A percentile compares a stretch with the other conserved stretches of the same genome.
Conservation (phyloP, 495 filamentous ascomycete species). For the Evernia prunastri region DNA sequence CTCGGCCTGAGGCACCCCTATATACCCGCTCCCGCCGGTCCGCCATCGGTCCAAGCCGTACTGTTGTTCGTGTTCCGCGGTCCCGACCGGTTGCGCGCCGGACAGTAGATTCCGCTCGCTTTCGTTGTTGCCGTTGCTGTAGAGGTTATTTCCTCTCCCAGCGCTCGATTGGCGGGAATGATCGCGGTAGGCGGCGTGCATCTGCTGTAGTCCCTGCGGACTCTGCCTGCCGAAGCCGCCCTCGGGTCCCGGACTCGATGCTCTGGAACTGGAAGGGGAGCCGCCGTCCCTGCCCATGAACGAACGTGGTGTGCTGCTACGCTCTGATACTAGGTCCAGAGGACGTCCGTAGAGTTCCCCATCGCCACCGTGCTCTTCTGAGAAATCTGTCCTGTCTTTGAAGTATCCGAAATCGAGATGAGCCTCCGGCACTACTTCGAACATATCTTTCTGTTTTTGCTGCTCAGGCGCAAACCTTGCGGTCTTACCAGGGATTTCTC, state of each 20-base stretch:
- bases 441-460: constrained; percentile 32
- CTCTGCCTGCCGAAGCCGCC: background rate
- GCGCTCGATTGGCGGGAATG: constrained; percentile 10
- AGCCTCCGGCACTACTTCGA: constrained; percentile 83
- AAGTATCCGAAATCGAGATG: constrained; percentile 91
- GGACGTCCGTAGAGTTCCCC: constrained; percentile 59
- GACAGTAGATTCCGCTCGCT: constrained; percentile 41
- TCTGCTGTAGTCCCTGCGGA: constrained; percentile 13
- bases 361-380: constrained; percentile 75
- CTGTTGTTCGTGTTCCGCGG: constrained; percentile 23
- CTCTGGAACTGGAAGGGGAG: constrained; percentile 36
- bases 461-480: constrained; percentile 35
- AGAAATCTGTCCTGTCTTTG: constrained; percentile 84
- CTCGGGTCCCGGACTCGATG: constrained; percentile 40
- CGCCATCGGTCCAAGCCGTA: constrained; percentile 43
- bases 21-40: constrained; percentile 43
- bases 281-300: constrained; percentile 40
- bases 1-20: constrained; percentile 36
- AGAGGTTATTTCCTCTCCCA: constrained; percentile 31
- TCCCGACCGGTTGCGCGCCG: constrained; percentile 38
- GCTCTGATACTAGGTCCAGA: constrained; percentile 56
- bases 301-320: constrained; percentile 60
- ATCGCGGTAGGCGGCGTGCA: constrained; percentile 21
- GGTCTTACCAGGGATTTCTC: constrained; percentile 63
- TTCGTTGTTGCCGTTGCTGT: constrained; percentile 39